phyloP scores from a whole-genome alignment of 345 rosid species.

The Triadica sebifera region DNA sequence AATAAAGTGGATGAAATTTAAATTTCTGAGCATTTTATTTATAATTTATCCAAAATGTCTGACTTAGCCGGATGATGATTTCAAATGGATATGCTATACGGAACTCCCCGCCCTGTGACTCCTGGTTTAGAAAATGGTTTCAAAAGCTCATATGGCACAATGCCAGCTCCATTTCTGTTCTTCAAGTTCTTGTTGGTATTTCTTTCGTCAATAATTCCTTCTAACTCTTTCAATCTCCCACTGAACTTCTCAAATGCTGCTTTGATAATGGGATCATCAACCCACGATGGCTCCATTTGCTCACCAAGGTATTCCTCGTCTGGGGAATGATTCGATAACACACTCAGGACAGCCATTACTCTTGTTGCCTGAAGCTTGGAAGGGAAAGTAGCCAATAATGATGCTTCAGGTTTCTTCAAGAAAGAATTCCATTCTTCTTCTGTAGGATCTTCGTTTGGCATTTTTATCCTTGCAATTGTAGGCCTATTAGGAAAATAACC shows the following conservation, averaged over 20 bases:
- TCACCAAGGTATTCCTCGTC: constrained; percentile 32
- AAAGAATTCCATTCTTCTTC: constrained; percentile 38
- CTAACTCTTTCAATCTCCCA: constrained; percentile 19
- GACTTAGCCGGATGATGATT: too few species aligned
- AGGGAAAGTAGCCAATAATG: constrained; percentile 38
- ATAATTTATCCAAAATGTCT: too few species aligned
- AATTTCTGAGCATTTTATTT: too few species aligned
- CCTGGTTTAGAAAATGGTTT: constrained; percentile 31
- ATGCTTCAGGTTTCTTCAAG: constrained; percentile 32
- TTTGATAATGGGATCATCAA: constrained; percentile 22
- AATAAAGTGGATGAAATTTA: too few species aligned
- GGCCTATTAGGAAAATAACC: constrained; percentile 57
- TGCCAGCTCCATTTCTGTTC: constrained; percentile 33
- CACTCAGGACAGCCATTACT: constrained; percentile 22
- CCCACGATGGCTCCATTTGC: constrained; percentile 24
- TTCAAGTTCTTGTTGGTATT: constrained; percentile 8
- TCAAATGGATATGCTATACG: constrained; percentile 32
- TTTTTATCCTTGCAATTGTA: constrained; percentile 38
- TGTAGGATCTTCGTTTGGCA: constrained; percentile 43
- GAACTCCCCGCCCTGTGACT: constrained; percentile 28
- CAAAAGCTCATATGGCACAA: constrained; percentile 24
- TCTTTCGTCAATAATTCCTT: constrained; percentile 28
- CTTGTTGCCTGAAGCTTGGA: constrained; percentile 47
- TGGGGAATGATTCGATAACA: constrained; percentile 28
- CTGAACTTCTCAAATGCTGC: constrained; percentile 32